Percentiles rank a stretch among this genome's conserved stretches.
phyloP scores from a whole-genome alignment of 2,329 filamentous ascomycete genomes.

The Fusarium bulbicola region DNA sequence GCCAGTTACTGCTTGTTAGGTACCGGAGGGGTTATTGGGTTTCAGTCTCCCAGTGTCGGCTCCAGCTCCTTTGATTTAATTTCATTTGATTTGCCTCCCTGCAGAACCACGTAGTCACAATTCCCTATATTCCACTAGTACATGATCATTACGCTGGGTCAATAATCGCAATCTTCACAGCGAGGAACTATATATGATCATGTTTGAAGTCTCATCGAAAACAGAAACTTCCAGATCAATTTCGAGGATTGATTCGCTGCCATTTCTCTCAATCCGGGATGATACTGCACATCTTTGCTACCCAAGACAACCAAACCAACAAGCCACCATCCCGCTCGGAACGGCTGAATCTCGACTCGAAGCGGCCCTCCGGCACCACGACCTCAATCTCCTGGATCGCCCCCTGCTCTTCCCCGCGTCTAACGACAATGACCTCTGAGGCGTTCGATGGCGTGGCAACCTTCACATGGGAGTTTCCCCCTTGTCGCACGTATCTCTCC shows the following conservation, averaged over 20 bases:
- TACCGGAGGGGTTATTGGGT: constrained; percentile 4
- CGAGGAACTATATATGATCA: neutral
- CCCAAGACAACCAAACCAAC: neutral
- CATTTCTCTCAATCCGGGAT: neutral
- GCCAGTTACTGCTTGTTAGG: constrained; percentile 2
- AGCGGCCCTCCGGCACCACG: neutral
- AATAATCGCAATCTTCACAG: neutral
- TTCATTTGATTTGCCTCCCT: constrained; percentile 8
- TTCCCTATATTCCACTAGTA: neutral
- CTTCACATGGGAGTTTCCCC: neutral
- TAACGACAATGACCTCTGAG: constrained; percentile 26
- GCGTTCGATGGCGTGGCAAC: constrained; percentile 25
- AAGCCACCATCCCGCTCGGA: constrained; percentile 6
- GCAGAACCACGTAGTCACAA: neutral
- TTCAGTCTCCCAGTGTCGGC: neutral
- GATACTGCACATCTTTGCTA: too few relatives aligned
- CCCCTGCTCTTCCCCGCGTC: neutral
- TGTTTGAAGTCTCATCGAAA: neutral
- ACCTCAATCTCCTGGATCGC: neutral
- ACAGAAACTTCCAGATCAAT: neutral
- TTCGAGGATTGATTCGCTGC: neutral
- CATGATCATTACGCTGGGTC: neutral
- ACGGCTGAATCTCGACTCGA: constrained; percentile 9
- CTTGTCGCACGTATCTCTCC: constrained; percentile 10
- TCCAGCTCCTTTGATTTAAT: neutral